These are phyloP conservation scores for Wickerhamiella nectarea DNA, from an alignment of 805 yeast genomes.

Conservation along the genomic window DNA sequence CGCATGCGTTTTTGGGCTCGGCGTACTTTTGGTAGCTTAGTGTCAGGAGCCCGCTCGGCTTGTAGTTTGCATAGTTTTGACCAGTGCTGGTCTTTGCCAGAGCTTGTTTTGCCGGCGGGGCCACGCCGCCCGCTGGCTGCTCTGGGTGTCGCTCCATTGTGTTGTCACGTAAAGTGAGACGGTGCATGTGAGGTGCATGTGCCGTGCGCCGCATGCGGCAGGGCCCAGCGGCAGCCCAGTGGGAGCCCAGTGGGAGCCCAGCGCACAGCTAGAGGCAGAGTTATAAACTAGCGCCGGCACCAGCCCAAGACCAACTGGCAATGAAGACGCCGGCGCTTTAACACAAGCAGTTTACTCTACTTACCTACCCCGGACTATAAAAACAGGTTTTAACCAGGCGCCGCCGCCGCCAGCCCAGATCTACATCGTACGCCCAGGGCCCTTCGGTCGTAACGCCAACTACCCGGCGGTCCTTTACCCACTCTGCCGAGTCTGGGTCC, in stretches of 20 bases:
- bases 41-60: not conserved
- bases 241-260: too few species aligned
- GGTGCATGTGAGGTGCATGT: not conserved
- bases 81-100: not conserved
- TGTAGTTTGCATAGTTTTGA: not conserved
- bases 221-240: too few species aligned
- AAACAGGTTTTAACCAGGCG: constrained; percentile 28
- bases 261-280: too few species aligned
- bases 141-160: not conserved
- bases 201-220: too few species aligned
- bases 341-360: too few species aligned
- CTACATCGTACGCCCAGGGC: constrained; percentile 29
- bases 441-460: constrained; percentile 21
- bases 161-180: not conserved
- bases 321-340: too few species aligned
- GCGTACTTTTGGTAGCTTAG: not conserved
- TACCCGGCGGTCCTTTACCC: constrained; percentile 38
- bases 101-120: too few species aligned
- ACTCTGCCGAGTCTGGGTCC: constrained; percentile 39
- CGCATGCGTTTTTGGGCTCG: constrained; percentile 1
- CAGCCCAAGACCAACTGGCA: too few species aligned
- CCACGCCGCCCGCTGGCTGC: too few species aligned
- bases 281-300: too few species aligned
- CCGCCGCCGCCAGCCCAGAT: constrained; percentile 31
- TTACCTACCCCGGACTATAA: constrained; percentile 9